Evolutionary conservation across 2,329 filamentous ascomycete species (phyloP).

Genomic region (Fusarium sp.): DNA sequence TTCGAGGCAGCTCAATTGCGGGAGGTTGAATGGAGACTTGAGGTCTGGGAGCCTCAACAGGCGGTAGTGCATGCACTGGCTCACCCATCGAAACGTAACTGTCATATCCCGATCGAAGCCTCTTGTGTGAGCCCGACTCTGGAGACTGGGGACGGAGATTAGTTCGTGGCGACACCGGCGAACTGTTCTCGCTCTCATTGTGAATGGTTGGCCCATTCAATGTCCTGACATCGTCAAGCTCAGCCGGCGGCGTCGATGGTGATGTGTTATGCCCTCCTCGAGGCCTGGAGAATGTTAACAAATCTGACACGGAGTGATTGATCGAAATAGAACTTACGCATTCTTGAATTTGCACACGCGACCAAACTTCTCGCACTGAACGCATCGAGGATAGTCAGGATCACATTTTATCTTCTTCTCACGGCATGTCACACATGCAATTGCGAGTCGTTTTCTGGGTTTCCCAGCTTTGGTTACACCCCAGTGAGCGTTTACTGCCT

Average conservation of each 20-base stretch:
- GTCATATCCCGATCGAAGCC: slow-evolving; percentile 58
- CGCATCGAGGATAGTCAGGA: slow-evolving; percentile 84
- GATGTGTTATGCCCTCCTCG: slow-evolving; percentile 66
- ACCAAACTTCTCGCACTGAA: slow-evolving; percentile 92
- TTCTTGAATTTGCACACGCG: slow-evolving; percentile 85
- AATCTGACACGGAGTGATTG: neutral
- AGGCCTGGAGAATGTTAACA: slow-evolving; percentile 51
- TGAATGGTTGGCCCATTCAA: slow-evolving; percentile 44
- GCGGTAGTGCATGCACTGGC: slow-evolving; percentile 41
- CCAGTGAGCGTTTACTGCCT: slow-evolving; percentile 89
- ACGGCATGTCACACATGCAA: slow-evolving; percentile 90
- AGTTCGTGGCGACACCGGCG: slow-evolving; percentile 58
- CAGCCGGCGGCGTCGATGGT: slow-evolving; percentile 60
- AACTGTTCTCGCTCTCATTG: slow-evolving; percentile 55
- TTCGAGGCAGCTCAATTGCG: slow-evolving; percentile 53
- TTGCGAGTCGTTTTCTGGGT: slow-evolving; percentile 87
- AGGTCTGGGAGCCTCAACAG: slow-evolving; percentile 50
- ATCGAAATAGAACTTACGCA: slow-evolving; percentile 68
- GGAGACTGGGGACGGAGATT: slow-evolving; percentile 45
- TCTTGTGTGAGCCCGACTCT: slow-evolving; percentile 55
- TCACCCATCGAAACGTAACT: slow-evolving; percentile 51
- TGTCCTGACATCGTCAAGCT: slow-evolving; percentile 56
- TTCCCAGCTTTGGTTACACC: slow-evolving; percentile 94
- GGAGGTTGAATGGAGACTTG: slow-evolving; percentile 49
- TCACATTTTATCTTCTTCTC: slow-evolving; percentile 99